These are phyloP conservation scores for Plantago elongata DNA, from an alignment of 257 asterid genomes.

Conservation along the genomic window DNA sequence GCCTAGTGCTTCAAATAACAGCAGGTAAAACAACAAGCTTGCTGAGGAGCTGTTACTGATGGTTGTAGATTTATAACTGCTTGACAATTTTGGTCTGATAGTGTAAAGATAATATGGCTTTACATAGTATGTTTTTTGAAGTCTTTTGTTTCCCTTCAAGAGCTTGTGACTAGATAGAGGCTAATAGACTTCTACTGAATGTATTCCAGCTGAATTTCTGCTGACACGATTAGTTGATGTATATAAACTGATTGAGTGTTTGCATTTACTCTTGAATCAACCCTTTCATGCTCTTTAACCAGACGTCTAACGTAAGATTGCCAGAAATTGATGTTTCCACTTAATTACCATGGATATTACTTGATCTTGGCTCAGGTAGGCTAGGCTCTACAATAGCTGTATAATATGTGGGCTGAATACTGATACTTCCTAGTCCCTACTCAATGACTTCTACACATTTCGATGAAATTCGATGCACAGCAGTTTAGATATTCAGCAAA, in stretches of 20 bases:
- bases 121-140: not conserved
- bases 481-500: too few relatives aligned
- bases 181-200: not conserved
- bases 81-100: constrained; percentile 17
- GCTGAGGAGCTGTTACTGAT: constrained; percentile 12
- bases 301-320: too few relatives aligned
- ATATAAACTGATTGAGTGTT: not conserved
- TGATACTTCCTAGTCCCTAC: too few relatives aligned
- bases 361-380: too few relatives aligned
- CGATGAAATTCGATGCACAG: too few relatives aligned
- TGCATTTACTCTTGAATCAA: not conserved
- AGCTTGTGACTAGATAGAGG: constrained; percentile 12
- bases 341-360: not conserved
- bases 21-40: not conserved
- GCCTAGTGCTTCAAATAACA: constrained; percentile 12
- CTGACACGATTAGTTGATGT: constrained; percentile 14
- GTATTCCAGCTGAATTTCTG: not conserved
- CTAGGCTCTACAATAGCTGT: too few relatives aligned
- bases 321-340: too few relatives aligned
- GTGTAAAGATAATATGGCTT: constrained; percentile 2
- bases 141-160: constrained; percentile 4
- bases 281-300: too few relatives aligned
- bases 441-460: too few relatives aligned
- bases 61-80: constrained; percentile 1
- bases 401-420: too few relatives aligned